Evolutionary conservation across 441 rosid species (phyloP).

Genomic region (Metrosideros polymorpha): DNA sequence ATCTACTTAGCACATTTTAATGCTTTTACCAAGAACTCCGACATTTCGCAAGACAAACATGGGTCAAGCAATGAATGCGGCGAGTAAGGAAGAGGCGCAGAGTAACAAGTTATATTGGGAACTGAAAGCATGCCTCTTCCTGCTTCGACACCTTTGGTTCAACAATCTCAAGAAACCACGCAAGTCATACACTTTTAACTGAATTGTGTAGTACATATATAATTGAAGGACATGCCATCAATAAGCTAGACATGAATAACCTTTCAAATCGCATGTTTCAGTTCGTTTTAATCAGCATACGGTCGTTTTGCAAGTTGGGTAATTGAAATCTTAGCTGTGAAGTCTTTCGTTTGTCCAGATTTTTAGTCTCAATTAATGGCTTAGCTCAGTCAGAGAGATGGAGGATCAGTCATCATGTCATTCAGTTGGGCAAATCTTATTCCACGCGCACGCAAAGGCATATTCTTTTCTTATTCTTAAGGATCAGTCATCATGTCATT

Average conservation of each 20-base stretch:
- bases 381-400: not conserved
- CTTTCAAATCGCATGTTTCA: not conserved
- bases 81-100: not conserved
- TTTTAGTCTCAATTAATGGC: not conserved
- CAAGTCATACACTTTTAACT: not conserved
- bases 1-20: not conserved
- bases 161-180: not conserved
- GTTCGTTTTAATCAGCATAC: not conserved
- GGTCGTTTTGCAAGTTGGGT: not conserved
- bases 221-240: not conserved
- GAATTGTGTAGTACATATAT: not conserved
- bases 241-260: not conserved
- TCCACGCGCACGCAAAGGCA: not conserved
- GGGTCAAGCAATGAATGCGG: not conserved
- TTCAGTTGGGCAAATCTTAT: not conserved
- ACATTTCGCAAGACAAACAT: not conserved
- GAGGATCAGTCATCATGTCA: not conserved
- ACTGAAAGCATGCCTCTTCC: not conserved
- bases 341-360: not conserved
- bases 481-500: not conserved
- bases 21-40: not conserved
- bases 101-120: not conserved
- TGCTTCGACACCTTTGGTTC: not conserved
- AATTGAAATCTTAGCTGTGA: not conserved
- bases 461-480: not conserved